Conservation (phyloP, 768 basidiomycete species). For the Porphyrellus cyaneotinctus region DNA sequence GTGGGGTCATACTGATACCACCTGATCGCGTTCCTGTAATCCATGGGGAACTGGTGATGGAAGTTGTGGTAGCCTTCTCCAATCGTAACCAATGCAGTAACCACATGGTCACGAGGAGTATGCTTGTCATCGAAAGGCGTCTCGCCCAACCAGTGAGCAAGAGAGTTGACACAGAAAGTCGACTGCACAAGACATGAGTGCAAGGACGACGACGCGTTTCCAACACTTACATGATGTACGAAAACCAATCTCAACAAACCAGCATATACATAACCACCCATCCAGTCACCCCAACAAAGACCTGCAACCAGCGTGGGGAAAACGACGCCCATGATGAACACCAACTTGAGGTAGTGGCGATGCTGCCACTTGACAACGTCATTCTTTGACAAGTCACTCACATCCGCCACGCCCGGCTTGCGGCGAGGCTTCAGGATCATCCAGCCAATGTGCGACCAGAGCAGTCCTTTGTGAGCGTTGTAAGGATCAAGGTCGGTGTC, state of each 20-base stretch:
- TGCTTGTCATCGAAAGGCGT: constrained; percentile 94
- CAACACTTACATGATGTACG: constrained; percentile 74
- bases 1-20: constrained; percentile 91
- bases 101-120: constrained; percentile 82
- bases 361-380: constrained; percentile 86
- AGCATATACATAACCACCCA: constrained; percentile 84
- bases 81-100: constrained; percentile 87
- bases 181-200: constrained; percentile 47
- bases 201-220: neutral
- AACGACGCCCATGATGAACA: constrained; percentile 65
- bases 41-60: constrained; percentile 96
- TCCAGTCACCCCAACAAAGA: constrained; percentile 79
- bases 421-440: constrained; percentile 90
- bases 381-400: constrained; percentile 80
- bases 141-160: constrained; percentile 95
- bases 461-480: constrained; percentile 85
- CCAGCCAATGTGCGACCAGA: constrained; percentile 88
- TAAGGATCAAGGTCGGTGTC: constrained; percentile 97
- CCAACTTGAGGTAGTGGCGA: constrained; percentile 65
- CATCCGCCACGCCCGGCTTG: constrained; percentile 85
- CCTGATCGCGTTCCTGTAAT: constrained; percentile 93
- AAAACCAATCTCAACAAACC: constrained; percentile 74
- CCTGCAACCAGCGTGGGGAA: constrained; percentile 78
- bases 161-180: constrained; percentile 95
- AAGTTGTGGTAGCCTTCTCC: constrained; percentile 99